These are phyloP conservation scores for Zygnema circumcarinatum DNA, from an alignment of 139 green algal species.

Conservation along the genomic window DNA sequence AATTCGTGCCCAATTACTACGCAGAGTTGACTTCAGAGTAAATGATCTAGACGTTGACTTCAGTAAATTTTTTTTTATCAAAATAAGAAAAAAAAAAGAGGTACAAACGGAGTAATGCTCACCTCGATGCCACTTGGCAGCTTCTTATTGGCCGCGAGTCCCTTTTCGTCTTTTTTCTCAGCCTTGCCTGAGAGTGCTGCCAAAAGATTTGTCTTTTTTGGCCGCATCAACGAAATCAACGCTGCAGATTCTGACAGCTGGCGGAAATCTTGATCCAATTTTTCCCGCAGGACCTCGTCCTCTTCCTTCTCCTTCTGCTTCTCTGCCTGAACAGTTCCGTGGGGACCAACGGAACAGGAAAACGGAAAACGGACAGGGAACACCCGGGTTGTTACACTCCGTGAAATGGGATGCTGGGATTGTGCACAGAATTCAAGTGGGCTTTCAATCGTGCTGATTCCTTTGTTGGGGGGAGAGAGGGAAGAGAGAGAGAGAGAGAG, in stretches of 20 bases:
- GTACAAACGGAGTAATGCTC: too few relatives aligned
- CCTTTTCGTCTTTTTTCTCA: background rate
- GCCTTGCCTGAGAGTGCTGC: background rate
- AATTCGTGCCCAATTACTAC: too few relatives aligned
- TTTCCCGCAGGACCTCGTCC: slow-evolving; percentile 77
- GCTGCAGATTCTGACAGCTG: slow-evolving; percentile 59
- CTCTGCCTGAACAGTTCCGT: slow-evolving; percentile 67
- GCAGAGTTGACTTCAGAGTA: too few relatives aligned
- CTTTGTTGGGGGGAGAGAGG: too few relatives aligned
- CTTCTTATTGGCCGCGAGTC: too few relatives aligned
- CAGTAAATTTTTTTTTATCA: too few relatives aligned
- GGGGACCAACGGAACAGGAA: background rate
- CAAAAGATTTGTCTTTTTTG: slow-evolving; percentile 15
- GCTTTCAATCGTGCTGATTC: background rate
- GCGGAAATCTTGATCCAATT: slow-evolving; percentile 80
- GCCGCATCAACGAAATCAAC: background rate
- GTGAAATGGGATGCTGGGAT: too few relatives aligned
- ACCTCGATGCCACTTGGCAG: too few relatives aligned
- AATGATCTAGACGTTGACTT: too few relatives aligned
- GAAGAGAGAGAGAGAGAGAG: background rate
- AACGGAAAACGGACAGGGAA: too few relatives aligned
- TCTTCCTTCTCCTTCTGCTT: slow-evolving; percentile 84
- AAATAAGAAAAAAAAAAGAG: too few relatives aligned
- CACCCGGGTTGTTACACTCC: too few relatives aligned
- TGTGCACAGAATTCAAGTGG: background rate